A percentile compares a stretch with the other conserved stretches of the same genome.
Conservation (phyloP, 768 basidiomycete genomes). For the Rhodosporidiobolus odoratus region DNA sequence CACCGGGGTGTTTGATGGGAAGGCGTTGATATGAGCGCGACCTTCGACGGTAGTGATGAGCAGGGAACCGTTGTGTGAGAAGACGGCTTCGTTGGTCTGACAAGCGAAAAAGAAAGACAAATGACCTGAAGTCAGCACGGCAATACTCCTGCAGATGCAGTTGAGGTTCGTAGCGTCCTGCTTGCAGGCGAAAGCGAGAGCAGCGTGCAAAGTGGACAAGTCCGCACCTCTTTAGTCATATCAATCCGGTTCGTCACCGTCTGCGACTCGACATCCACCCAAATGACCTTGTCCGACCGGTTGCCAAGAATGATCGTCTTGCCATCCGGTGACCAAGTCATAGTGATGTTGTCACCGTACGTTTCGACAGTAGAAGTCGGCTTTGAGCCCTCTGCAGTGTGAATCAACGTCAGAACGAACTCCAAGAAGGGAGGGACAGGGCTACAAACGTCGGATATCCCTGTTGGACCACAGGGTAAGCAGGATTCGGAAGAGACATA, state of each 20-base stretch:
- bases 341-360: constrained; percentile 37
- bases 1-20: constrained; percentile 28
- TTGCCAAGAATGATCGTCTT: constrained; percentile 35
- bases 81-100: constrained; percentile 40
- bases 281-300: constrained; percentile 23
- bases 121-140: too few species aligned
- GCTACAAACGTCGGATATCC: constrained; percentile 4
- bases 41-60: constrained; percentile 31
- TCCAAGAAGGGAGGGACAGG: background rate
- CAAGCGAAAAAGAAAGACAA: too few species aligned
- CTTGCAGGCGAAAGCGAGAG: background rate
- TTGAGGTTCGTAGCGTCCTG: background rate
- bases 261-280: constrained; percentile 34
- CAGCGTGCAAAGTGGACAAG: background rate
- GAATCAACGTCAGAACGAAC: background rate
- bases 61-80: constrained; percentile 38
- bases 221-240: constrained; percentile 21
- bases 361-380: constrained; percentile 35
- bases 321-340: constrained; percentile 40
- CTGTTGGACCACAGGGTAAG: background rate
- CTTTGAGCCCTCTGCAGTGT: constrained; percentile 30
- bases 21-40: constrained; percentile 7
- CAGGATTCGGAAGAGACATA: too few species aligned
- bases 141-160: background rate
- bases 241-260: constrained; percentile 13